phyloP scores from a whole-genome alignment of 2,329 filamentous ascomycete species.

The Neofusicoccum ribis region DNA sequence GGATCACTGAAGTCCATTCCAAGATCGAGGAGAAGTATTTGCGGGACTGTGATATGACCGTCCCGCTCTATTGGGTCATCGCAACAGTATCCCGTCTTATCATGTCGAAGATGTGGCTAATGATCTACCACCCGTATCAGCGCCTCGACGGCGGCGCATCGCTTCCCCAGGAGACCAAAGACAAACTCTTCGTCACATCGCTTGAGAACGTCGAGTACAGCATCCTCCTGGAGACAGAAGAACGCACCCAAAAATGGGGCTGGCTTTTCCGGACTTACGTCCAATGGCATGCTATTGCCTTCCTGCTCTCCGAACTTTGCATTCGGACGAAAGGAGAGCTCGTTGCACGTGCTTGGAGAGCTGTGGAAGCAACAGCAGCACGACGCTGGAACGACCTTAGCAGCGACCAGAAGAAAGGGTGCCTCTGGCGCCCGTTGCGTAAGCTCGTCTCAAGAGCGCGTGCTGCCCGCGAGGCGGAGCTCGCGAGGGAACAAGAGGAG shows the following conservation, averaged over 20 bases:
- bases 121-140: constrained; percentile 73
- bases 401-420: constrained; percentile 38
- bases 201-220: constrained; percentile 75
- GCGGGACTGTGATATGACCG: constrained; percentile 53
- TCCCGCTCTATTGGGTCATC: constrained; percentile 67
- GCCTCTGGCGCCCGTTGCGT: constrained; percentile 64
- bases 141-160: constrained; percentile 58
- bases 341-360: constrained; percentile 62
- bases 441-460: constrained; percentile 62
- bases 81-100: constrained; percentile 67
- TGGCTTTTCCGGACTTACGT: constrained; percentile 66
- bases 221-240: constrained; percentile 64
- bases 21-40: constrained; percentile 52
- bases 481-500: constrained; percentile 38
- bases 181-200: constrained; percentile 70
- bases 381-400: constrained; percentile 41
- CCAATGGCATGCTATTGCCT: constrained; percentile 66
- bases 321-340: constrained; percentile 57
- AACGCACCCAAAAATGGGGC: constrained; percentile 61
- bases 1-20: constrained; percentile 51
- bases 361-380: constrained; percentile 51
- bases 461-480: constrained; percentile 54
- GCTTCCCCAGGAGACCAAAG: constrained; percentile 62
- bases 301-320: constrained; percentile 61
- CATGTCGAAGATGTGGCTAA: constrained; percentile 72